Evolutionary conservation across 139 green algal species (phyloP).

Genomic region (Chlamydomonas applanata): DNA sequence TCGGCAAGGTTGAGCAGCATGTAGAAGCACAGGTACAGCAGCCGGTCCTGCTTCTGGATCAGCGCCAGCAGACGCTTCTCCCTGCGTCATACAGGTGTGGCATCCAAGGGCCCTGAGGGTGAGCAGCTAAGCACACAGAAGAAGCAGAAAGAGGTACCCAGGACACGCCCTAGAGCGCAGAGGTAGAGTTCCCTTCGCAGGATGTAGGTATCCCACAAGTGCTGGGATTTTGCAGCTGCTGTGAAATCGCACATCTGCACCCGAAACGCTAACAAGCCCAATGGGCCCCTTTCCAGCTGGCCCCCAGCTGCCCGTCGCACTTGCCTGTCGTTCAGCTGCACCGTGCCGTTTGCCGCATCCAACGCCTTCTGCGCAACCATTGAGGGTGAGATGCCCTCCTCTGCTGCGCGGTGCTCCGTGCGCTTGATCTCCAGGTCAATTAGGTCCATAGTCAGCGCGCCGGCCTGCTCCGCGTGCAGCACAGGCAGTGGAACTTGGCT

Average conservation of each 20-base stretch:
- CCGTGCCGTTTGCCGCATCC: constrained; percentile 37
- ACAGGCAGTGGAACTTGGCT: neutral
- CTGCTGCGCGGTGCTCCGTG: constrained; percentile 54
- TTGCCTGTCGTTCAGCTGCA: constrained; percentile 30
- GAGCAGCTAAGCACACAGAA: no score
- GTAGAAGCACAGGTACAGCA: constrained; percentile 74
- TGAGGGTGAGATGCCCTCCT: constrained; percentile 51
- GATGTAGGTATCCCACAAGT: no score
- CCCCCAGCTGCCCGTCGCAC: neutral
- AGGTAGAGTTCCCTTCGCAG: no score
- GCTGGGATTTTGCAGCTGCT: no score
- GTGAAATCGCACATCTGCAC: no score
- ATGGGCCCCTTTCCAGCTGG: no score
- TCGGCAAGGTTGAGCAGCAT: constrained; percentile 87
- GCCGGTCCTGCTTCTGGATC: constrained; percentile 73
- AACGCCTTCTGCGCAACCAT: constrained; percentile 58
- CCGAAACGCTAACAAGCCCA: no score
- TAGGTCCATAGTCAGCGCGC: constrained; percentile 75
- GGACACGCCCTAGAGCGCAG: no score
- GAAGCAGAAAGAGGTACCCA: no score
- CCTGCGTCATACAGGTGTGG: constrained; percentile 9
- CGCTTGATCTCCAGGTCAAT: constrained; percentile 80
- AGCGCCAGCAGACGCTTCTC: constrained; percentile 60
- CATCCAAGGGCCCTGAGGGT: no score
- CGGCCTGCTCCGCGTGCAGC: constrained; percentile 47